Base-by-base conservation (phyloP, 179 eudicot species). In the Nepenthes alata region DNA sequence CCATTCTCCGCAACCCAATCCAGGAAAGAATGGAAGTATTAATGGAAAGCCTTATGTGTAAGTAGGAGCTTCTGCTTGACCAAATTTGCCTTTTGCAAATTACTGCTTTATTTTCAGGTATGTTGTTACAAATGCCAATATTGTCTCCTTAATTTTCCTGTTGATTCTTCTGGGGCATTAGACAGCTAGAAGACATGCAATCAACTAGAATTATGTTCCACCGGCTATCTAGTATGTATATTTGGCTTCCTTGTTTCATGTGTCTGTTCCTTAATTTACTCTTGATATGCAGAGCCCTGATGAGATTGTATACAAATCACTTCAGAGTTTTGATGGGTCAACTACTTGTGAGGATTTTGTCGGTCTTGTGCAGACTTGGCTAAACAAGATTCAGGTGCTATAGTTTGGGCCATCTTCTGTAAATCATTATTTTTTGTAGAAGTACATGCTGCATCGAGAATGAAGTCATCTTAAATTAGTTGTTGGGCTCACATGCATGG, bases 261-360 rank as follows among this genome's bases (percentile, higher is more conserved):
- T 48, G 15, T 2, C 60, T 56, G 62, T 56, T 54, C 53, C 16
- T 64, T 67, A 53, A 64, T 65, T 68, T 37, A 49, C 57, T 63
- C 57, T 41, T 76, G 64, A 65, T 73, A 49, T 78, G 79, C 87
- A 93, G 98, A 83, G 93, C 73, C 88, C 74, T 60, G 95, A 89
- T 77, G 98, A 93, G 75, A 93, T 93, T 52, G 64, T 77, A 68
- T 93, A 93, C 52, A 93, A 85, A 68, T 83, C 88, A 60, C 96
- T 93, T 62, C 63, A 55, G 53, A 83, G 83, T 70, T 74, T 51
- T 65, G 95, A 87, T 83, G 91, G 96, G 52, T 86, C 87, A 74
- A 77, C 75, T 54, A 67, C 65, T 39, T 93, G 96, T 70, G 80
- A 83, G 75, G 96, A 93, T 73, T 93, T 93, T 74, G 77, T 93